phyloP scores from a whole-genome alignment of 495 filamentous ascomycete genomes.

The Hypoxylon cercidicola region DNA sequence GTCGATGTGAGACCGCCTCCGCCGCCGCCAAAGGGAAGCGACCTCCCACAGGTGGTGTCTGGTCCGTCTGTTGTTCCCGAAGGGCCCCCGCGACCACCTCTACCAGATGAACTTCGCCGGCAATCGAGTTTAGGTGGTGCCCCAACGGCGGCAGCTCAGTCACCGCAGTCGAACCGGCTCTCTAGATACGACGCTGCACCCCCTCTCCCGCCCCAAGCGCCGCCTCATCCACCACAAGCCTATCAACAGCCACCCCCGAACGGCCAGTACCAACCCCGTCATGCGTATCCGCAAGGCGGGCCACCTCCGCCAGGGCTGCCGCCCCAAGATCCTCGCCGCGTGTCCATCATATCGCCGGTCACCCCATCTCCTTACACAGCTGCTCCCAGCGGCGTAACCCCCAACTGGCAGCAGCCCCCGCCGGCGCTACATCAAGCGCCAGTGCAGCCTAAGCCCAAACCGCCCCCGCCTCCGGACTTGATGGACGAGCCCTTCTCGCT shows the following conservation, averaged over 20 bases:
- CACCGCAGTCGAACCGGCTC: slow-evolving; percentile 40
- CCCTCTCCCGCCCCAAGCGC: slow-evolving; percentile 50
- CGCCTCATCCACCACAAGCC: slow-evolving; percentile 29
- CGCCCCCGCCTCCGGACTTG: slow-evolving; percentile 73
- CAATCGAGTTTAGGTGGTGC: slow-evolving; percentile 44
- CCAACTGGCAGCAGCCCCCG: slow-evolving; percentile 39
- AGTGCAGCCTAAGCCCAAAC: slow-evolving; percentile 50
- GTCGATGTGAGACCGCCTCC: slow-evolving; percentile 49
- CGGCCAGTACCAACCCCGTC: slow-evolving; percentile 45
- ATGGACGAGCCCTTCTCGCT: slow-evolving; percentile 72
- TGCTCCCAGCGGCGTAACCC: slow-evolving; percentile 20
- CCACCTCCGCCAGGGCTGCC: slow-evolving; percentile 31
- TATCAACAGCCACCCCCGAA: slow-evolving; percentile 41
- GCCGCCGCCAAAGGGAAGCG: slow-evolving; percentile 57
- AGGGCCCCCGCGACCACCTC: slow-evolving; percentile 51
- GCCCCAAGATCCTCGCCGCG: slow-evolving; percentile 42
- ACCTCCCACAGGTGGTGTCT: slow-evolving; percentile 39
- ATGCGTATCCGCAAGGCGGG: slow-evolving; percentile 37
- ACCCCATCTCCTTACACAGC: slow-evolving; percentile 38
- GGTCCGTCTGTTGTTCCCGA: slow-evolving; percentile 24
- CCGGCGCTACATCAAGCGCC: slow-evolving; percentile 32
- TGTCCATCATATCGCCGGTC: slow-evolving; percentile 40
- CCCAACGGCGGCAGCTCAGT: slow-evolving; percentile 33
- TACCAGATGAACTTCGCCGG: slow-evolving; percentile 45
- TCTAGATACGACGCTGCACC: slow-evolving; percentile 58